phyloP scores from a whole-genome alignment of 768 basidiomycete species.

The Lentinula boryana region DNA sequence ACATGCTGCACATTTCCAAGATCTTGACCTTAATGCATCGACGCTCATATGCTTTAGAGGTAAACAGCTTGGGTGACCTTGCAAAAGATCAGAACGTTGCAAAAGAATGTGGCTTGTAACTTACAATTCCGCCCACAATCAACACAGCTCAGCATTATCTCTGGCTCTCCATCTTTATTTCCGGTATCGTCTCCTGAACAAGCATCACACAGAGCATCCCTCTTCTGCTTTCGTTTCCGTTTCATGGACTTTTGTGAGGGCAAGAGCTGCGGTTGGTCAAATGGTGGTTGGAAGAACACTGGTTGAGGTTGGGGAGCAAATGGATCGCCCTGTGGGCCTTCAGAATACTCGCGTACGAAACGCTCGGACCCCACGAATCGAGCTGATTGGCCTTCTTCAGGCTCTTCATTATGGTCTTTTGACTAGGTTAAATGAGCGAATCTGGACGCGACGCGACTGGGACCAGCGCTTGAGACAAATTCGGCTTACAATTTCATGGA shows the following conservation, averaged over 20 bases:
- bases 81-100: slow-evolving; percentile 3
- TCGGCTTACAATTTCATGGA: slow-evolving; percentile 20
- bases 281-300: slow-evolving; percentile 44
- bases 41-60: slow-evolving; percentile 39
- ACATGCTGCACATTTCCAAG: slow-evolving; percentile 92
- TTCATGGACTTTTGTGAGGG: slow-evolving; percentile 40
- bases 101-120: slow-evolving; percentile 14
- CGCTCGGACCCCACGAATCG: slow-evolving; percentile 23
- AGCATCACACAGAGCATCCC: slow-evolving; percentile 71
- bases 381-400: slow-evolving; percentile 11
- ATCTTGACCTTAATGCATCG: slow-evolving; percentile 45
- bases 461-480: slow-evolving; percentile 15
- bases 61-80: slow-evolving; percentile 83
- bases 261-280: slow-evolving; percentile 32
- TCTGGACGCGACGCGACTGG: slow-evolving; percentile 65
- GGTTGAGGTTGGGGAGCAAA: slow-evolving; percentile 61
- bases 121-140: slow-evolving; percentile 82
- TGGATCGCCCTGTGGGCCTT: slow-evolving; percentile 78
- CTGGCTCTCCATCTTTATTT: slow-evolving; percentile 53
- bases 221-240: slow-evolving; percentile 36
- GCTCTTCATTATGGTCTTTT: not conserved
- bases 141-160: slow-evolving; percentile 71
- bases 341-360: slow-evolving; percentile 43
- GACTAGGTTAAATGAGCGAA: not conserved
- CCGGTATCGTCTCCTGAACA: slow-evolving; percentile 61